Evolutionary conservation across 352 stramenopile species (phyloP).

Genomic region (Nothophytophthora sp.): DNA sequence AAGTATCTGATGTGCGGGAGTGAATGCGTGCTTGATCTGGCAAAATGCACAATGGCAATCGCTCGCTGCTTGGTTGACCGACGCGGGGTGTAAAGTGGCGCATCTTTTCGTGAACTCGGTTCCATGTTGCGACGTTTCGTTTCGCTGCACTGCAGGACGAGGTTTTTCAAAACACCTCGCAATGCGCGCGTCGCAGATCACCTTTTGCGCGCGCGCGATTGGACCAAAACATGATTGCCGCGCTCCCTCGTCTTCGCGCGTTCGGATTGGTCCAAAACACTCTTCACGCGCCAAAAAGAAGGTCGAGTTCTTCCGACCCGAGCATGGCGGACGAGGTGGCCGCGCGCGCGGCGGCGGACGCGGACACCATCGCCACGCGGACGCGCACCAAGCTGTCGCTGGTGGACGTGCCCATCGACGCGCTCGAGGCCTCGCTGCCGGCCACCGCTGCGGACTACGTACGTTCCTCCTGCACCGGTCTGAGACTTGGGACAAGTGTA

Average conservation of each 20-base stretch:
- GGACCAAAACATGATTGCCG: conserved; percentile 9
- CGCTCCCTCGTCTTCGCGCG: neutral
- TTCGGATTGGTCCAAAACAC: neutral
- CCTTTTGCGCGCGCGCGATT: neutral
- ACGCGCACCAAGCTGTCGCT: conserved; percentile 81
- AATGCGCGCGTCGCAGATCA: conserved; percentile 27
- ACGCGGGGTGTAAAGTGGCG: neutral
- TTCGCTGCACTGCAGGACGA: conserved; percentile 13
- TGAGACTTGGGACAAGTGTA: no score
- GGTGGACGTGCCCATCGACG: conserved; percentile 72
- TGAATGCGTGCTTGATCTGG: conserved; percentile 3
- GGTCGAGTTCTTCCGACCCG: conserved; percentile 7
- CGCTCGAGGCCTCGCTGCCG: conserved; percentile 61
- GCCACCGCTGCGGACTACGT: conserved; percentile 32
- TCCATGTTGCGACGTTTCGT: conserved; percentile 18
- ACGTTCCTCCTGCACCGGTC: no score
- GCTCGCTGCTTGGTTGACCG: neutral
- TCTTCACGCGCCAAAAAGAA: conserved; percentile 8
- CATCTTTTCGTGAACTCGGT: no score
- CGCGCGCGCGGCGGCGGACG: conserved; percentile 5
- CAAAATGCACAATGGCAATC: conserved; percentile 24
- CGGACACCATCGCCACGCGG: conserved; percentile 65
- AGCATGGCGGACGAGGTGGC: neutral
- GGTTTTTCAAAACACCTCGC: conserved; percentile 4
- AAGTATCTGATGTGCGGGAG: neutral